A percentile compares a stretch with the other conserved stretches of the same genome.
Evolutionary conservation across 2,329 filamentous ascomycete genomes (phyloP).

Genomic region (Zasmidium citrigriseum): DNA sequence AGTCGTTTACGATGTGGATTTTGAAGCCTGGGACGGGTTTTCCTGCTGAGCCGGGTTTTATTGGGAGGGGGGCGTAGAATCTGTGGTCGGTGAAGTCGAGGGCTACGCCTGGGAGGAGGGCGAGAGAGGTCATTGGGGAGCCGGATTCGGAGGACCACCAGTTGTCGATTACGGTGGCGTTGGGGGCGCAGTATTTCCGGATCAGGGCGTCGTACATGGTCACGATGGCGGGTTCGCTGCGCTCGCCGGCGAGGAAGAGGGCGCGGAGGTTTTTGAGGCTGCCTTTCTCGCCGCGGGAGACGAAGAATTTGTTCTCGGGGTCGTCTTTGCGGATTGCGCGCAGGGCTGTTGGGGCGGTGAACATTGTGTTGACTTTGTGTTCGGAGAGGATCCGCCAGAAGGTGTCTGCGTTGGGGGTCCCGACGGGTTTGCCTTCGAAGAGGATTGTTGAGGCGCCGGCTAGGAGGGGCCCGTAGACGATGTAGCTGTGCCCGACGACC

Average conservation of each 20-base stretch:
- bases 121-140: conserved; percentile 67
- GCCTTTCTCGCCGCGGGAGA: conserved; percentile 63
- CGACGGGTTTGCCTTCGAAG: conserved; percentile 92
- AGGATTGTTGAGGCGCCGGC: conserved; percentile 82
- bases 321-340: conserved; percentile 86
- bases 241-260: conserved; percentile 84
- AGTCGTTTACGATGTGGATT: conserved; percentile 79
- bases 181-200: conserved; percentile 62
- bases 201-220: conserved; percentile 77
- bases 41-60: conserved; percentile 84
- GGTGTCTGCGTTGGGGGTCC: conserved; percentile 80
- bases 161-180: conserved; percentile 67
- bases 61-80: conserved; percentile 53
- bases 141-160: conserved; percentile 76
- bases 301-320: conserved; percentile 68
- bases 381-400: conserved; percentile 88
- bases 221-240: conserved; percentile 84
- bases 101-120: conserved; percentile 64
- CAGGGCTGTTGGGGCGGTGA: conserved; percentile 84
- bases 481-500: conserved; percentile 86
- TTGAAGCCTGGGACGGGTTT: conserved; percentile 93
- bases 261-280: conserved; percentile 72
- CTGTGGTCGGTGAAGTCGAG: conserved; percentile 51
- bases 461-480: conserved; percentile 84
- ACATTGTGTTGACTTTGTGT: conserved; percentile 80